phyloP scores from a whole-genome alignment of 805 yeast species.

The Candida parachauliodes region DNA sequence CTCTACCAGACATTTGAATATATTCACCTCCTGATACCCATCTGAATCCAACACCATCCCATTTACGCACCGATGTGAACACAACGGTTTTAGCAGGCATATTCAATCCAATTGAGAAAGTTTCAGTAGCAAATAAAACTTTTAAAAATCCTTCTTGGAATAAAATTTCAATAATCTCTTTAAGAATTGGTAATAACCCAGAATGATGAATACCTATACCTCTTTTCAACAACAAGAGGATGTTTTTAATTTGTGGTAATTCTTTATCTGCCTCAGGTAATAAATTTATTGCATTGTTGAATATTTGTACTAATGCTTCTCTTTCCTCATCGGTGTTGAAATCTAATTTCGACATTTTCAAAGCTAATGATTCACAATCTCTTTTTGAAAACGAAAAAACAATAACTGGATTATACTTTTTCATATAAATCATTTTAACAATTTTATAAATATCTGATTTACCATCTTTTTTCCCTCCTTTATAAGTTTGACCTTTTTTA shows the following conservation, averaged over 20 bases:
- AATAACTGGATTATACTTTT: conserved; percentile 95
- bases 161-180: conserved; percentile 91
- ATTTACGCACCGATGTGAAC: conserved; percentile 93
- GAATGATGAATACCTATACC: conserved; percentile 99
- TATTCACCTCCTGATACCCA: conserved; percentile 99
- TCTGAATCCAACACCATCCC: conserved; percentile 97
- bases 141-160: conserved; percentile 96
- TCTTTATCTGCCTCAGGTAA: conserved; percentile 89
- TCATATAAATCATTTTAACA: conserved; percentile 96
- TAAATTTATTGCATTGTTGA: conserved; percentile 82
- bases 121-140: conserved; percentile 95
- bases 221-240: conserved; percentile 81
- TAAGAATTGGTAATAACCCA: conserved; percentile 87
- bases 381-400: conserved; percentile 97
- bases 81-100: conserved; percentile 99
- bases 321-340: conserved; percentile 94
- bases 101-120: conserved; percentile 95
- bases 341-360: conserved; percentile 93
- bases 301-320: conserved; percentile 84
- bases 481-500: conserved; percentile 74
- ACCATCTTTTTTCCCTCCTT: conserved; percentile 79
- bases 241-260: conserved; percentile 90
- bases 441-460: conserved; percentile 90
- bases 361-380: conserved; percentile 91
- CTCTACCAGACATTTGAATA: conserved; percentile 99